Evolutionary conservation across 1,284 basidiomycete genomes (phyloP).

Genomic region (Cryptococcus sp.): DNA sequence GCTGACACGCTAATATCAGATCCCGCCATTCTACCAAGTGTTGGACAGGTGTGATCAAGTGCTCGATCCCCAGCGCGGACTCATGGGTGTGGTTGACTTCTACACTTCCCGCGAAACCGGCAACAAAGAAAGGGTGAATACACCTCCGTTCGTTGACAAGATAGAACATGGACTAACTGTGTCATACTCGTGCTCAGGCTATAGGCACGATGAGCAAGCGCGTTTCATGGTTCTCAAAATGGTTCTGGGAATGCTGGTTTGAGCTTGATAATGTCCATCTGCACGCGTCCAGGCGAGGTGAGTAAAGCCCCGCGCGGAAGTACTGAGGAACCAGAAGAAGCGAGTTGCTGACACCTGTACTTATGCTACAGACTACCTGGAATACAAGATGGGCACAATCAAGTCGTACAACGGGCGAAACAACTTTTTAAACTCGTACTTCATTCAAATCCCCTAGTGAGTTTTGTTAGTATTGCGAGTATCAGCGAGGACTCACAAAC

Average conservation of each 20-base stretch:
- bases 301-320: slow-evolving; percentile 9
- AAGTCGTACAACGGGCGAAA: slow-evolving; percentile 74
- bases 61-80: slow-evolving; percentile 65
- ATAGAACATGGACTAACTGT: slow-evolving; percentile 12
- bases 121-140: slow-evolving; percentile 55
- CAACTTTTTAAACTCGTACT: slow-evolving; percentile 67
- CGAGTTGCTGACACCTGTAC: neutral
- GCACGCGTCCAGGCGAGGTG: slow-evolving; percentile 63
- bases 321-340: neutral
- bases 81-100: slow-evolving; percentile 76
- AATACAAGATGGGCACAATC: slow-evolving; percentile 77
- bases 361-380: slow-evolving; percentile 62
- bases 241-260: slow-evolving; percentile 84
- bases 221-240: slow-evolving; percentile 70
- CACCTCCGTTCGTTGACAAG: neutral
- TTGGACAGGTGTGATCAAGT: slow-evolving; percentile 71
- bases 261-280: slow-evolving; percentile 75
- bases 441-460: slow-evolving; percentile 63
- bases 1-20: slow-evolving; percentile 51
- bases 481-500: too few relatives aligned
- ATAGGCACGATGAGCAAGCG: slow-evolving; percentile 71
- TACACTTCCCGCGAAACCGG: slow-evolving; percentile 68
- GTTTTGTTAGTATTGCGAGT: slow-evolving; percentile 12
- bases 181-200: slow-evolving; percentile 47
- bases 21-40: slow-evolving; percentile 68